phyloP scores from a whole-genome alignment of 768 basidiomycete species.

The Lepiota subincarnata region DNA sequence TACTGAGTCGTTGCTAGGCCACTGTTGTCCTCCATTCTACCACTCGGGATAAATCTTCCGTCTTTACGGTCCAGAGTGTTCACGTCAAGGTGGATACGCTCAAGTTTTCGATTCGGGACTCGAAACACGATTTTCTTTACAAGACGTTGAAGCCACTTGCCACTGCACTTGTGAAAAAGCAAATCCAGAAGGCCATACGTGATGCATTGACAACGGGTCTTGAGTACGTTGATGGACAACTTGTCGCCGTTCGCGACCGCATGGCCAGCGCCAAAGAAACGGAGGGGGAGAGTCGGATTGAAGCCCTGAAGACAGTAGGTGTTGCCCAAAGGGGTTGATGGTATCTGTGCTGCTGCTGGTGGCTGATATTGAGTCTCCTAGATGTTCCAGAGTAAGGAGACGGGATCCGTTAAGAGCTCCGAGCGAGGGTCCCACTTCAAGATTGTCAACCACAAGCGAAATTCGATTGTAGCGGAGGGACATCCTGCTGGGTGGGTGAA shows the following conservation, averaged over 20 bases:
- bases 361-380: constrained; percentile 19
- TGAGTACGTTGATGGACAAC: constrained; percentile 86
- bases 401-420: constrained; percentile 25
- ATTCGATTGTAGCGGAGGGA: constrained; percentile 64
- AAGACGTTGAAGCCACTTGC: constrained; percentile 79
- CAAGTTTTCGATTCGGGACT: constrained; percentile 87
- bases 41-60: constrained; percentile 59
- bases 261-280: constrained; percentile 56
- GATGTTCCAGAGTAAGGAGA: constrained; percentile 59
- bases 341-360: too few relatives aligned
- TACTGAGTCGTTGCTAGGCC: constrained; percentile 28
- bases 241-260: constrained; percentile 80
- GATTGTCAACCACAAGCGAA: constrained; percentile 66
- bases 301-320: constrained; percentile 59
- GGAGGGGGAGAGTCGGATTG: constrained; percentile 30
- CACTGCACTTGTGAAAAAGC: constrained; percentile 78
- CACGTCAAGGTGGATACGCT: constrained; percentile 81
- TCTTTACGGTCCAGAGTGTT: constrained; percentile 70
- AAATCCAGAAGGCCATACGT: constrained; percentile 48
- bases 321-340: too few relatives aligned
- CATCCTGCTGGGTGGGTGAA: constrained; percentile 73
- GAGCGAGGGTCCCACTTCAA: constrained; percentile 63
- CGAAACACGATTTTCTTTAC: constrained; percentile 87
- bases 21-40: constrained; percentile 58
- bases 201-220: constrained; percentile 76